Conservation (phyloP, 2,329 filamentous ascomycete genomes). For the Fusarium sp. region DNA sequence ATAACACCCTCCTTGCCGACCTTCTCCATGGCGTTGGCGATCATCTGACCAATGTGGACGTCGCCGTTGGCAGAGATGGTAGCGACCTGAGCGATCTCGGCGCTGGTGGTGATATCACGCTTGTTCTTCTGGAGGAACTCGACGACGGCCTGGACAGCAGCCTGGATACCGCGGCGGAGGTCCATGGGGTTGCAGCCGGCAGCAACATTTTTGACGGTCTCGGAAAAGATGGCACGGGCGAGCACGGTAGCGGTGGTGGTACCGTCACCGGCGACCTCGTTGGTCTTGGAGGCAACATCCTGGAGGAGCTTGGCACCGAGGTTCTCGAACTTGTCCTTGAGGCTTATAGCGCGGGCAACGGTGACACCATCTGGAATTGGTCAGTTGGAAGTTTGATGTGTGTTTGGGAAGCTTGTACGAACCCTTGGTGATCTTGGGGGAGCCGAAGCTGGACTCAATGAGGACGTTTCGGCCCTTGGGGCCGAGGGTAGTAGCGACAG, state of each 20-base stretch:
- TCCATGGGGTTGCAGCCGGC: constrained; percentile 99
- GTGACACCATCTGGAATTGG: constrained; percentile 80
- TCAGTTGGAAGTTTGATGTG: constrained; percentile 30
- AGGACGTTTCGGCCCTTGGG: constrained; percentile 98
- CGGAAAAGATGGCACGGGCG: constrained; percentile 97
- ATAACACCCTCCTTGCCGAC: constrained; percentile 99
- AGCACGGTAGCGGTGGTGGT: constrained; percentile 98
- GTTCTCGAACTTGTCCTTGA: constrained; percentile 99
- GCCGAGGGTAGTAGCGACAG: constrained; percentile 94
- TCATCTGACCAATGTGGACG: constrained; percentile 92
- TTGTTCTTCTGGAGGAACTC: constrained; percentile 96
- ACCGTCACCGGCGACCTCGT: constrained; percentile 98
- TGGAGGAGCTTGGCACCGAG: constrained; percentile 95
- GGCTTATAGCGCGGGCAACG: constrained; percentile 87
- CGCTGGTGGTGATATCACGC: constrained; percentile 96
- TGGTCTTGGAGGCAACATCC: constrained; percentile 99
- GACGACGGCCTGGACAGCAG: constrained; percentile 93
- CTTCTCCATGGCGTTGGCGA: constrained; percentile 99
- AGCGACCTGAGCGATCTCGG: constrained; percentile 96
- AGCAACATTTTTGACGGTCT: constrained; percentile 99
- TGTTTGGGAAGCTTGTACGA: constrained; percentile 49
- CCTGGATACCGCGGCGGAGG: constrained; percentile 95
- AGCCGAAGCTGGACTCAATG: constrained; percentile 98
- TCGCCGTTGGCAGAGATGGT: constrained; percentile 99
- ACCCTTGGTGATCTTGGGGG: constrained; percentile 99